Evolutionary conservation across 768 basidiomycete genomes (phyloP).

Genomic region (Tephrocybe sp.): DNA sequence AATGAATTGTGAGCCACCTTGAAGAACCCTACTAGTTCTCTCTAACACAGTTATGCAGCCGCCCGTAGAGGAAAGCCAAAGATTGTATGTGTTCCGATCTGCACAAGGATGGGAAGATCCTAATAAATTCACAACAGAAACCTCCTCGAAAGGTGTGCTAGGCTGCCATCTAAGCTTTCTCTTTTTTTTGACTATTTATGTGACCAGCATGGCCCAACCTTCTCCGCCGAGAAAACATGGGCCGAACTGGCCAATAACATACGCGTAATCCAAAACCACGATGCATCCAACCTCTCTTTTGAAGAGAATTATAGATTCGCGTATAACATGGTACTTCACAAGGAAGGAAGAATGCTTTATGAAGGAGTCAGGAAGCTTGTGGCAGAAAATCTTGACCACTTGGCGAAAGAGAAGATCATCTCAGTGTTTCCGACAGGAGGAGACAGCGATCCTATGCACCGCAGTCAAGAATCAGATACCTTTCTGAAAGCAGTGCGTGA

Average conservation of each 20-base stretch:
- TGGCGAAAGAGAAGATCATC: constrained; percentile 73
- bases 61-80: constrained; percentile 39
- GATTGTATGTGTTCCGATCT: constrained; percentile 38
- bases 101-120: constrained; percentile 7
- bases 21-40: neutral
- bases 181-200: neutral
- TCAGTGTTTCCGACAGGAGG: constrained; percentile 81
- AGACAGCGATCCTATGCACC: constrained; percentile 65
- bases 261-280: constrained; percentile 91
- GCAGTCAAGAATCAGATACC: constrained; percentile 79
- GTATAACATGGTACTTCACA: constrained; percentile 23
- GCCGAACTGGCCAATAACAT: constrained; percentile 78
- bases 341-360: constrained; percentile 61
- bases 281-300: constrained; percentile 83
- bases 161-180: neutral
- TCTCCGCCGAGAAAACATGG: constrained; percentile 86
- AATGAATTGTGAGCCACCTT: constrained; percentile 4
- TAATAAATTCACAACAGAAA: constrained; percentile 29
- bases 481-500: constrained; percentile 78
- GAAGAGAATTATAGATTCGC: constrained; percentile 32
- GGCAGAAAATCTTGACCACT: constrained; percentile 74
- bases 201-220: constrained; percentile 65
- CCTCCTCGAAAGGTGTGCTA: constrained; percentile 44
- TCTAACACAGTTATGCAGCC: constrained; percentile 17
- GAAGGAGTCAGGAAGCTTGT: constrained; percentile 80